Base-by-base conservation (phyloP, 768 basidiomycete genomes). In the Clitopilus passeckerianus region DNA sequence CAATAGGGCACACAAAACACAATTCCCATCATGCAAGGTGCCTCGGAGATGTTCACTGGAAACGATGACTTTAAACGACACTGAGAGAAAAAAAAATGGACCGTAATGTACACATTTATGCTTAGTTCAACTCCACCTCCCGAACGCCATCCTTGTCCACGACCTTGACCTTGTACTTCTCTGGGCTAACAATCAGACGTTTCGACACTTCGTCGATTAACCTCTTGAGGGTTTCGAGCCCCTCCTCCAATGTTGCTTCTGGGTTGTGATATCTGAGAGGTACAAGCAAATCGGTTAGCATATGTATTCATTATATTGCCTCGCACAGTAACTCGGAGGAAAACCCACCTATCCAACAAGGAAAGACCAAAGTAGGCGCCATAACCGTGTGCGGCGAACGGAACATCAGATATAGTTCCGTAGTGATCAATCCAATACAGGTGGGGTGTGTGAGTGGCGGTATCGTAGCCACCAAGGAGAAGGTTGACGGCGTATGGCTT, bases 381-480 rank as follows among this genome's bases (percentile, higher is more conserved):
- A 70, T 98, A 95, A 1, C 97, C 97, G 68, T 98, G 96, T 0
- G 94, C 95, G 15, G 87, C 95, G 70, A 95, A 99, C 0, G 95
- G 95, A 12, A 97, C 90, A 58, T 87, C 84, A 2, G 87, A 83
- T 68, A 91, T 81, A 5, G 97, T 96, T 23, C 97, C 97, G 33
- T 97, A 81, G 72, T 96, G 94, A 77, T 99, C 97, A 60, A 98
- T 80, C 95, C 95, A 98, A 78, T 95, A 97, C 12, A 96, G 80
- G 63, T 85, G 84, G 5, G 95, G 93, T 15, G 77, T 77, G 63
- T 83, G 67, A 6, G 82, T 82, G 41, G 91, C 85, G 57, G 84
- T 84, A 72, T 99, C 97, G 71, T 87, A 98, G 14, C 97, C 97
- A 6, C 91, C 96, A 9, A 99, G 76, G 5, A 99, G 86, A 2